Evolutionary conservation across 257 asterid genomes (phyloP).

Genomic region (Cynanchum wilfordii): DNA sequence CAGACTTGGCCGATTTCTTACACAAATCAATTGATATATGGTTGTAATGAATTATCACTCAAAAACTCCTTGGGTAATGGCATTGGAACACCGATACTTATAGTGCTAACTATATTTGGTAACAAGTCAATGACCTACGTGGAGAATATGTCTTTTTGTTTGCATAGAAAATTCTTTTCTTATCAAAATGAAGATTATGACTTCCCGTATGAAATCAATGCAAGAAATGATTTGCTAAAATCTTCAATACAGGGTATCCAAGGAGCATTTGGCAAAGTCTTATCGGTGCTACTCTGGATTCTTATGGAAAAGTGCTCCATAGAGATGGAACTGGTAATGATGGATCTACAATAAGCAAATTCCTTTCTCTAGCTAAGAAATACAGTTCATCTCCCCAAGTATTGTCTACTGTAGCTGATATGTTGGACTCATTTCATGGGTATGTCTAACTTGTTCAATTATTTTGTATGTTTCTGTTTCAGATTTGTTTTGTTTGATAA

Average conservation of each 20-base stretch:
- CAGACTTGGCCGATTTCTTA: neutral
- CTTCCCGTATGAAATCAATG: neutral
- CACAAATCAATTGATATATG: neutral
- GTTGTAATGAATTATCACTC: neutral
- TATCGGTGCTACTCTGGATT: conserved; percentile 65
- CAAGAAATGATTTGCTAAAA: conserved; percentile 13
- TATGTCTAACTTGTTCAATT: conserved; percentile 12
- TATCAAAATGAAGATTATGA: neutral
- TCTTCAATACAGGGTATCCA: conserved; percentile 34
- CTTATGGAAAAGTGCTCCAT: conserved; percentile 44
- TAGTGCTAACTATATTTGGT: neutral
- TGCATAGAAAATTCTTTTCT: neutral
- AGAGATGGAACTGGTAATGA: conserved; percentile 32
- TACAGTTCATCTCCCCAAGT: conserved; percentile 60
- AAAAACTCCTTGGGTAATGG: neutral
- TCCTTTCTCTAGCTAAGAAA: conserved; percentile 64
- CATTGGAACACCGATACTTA: neutral
- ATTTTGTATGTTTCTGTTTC: neutral
- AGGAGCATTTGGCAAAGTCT: conserved; percentile 54
- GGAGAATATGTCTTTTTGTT: neutral
- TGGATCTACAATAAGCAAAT: conserved; percentile 39
- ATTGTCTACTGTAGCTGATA: conserved; percentile 73
- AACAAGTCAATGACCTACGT: neutral
- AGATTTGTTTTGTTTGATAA: neutral
- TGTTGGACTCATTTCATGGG: conserved; percentile 60